A percentile compares a stretch with the other conserved stretches of the same genome.
Evolutionary conservation across 768 basidiomycete genomes (phyloP).

Genomic region (Pholiota conissans): DNA sequence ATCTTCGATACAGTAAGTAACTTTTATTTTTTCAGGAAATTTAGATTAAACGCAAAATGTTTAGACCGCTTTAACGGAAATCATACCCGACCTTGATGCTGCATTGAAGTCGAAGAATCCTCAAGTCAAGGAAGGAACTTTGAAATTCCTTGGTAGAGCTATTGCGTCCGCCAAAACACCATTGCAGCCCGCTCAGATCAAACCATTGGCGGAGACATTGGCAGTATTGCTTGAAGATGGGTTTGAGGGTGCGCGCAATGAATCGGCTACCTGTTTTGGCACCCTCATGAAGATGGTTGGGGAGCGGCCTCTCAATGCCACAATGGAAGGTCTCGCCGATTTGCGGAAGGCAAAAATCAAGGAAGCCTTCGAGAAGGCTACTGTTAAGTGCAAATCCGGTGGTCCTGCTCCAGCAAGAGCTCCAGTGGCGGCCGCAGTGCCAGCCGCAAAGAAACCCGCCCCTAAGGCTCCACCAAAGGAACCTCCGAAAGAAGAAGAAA

Average conservation of each 20-base stretch:
- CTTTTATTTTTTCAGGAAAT: slow-evolving; percentile 5
- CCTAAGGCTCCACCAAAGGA: slow-evolving; percentile 22
- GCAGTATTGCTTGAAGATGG: slow-evolving; percentile 82
- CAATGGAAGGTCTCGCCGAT: slow-evolving; percentile 84
- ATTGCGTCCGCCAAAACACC: slow-evolving; percentile 70
- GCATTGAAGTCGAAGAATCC: slow-evolving; percentile 90
- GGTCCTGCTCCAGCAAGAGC: slow-evolving; percentile 51
- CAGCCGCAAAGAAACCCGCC: slow-evolving; percentile 16
- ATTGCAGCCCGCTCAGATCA: slow-evolving; percentile 74
- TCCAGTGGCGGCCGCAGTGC: slow-evolving; percentile 23
- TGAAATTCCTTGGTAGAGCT: slow-evolving; percentile 83
- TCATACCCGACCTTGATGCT: slow-evolving; percentile 78
- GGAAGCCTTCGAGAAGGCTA: slow-evolving; percentile 89
- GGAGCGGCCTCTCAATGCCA: slow-evolving; percentile 84
- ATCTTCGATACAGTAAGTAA: slow-evolving; percentile 75
- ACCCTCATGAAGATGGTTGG: slow-evolving; percentile 97
- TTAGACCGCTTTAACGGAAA: slow-evolving; percentile 78
- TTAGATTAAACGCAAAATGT: slow-evolving; percentile 11
- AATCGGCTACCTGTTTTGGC: slow-evolving; percentile 87
- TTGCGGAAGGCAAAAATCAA: slow-evolving; percentile 90
- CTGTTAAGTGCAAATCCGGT: slow-evolving; percentile 85
- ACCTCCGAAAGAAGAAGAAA: slow-evolving; percentile 29
- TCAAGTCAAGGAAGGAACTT: slow-evolving; percentile 90
- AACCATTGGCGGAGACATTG: slow-evolving; percentile 77
- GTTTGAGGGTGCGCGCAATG: slow-evolving; percentile 84